Conservation (phyloP, 305 asterid genomes). For the Fraxinus ornus region DNA sequence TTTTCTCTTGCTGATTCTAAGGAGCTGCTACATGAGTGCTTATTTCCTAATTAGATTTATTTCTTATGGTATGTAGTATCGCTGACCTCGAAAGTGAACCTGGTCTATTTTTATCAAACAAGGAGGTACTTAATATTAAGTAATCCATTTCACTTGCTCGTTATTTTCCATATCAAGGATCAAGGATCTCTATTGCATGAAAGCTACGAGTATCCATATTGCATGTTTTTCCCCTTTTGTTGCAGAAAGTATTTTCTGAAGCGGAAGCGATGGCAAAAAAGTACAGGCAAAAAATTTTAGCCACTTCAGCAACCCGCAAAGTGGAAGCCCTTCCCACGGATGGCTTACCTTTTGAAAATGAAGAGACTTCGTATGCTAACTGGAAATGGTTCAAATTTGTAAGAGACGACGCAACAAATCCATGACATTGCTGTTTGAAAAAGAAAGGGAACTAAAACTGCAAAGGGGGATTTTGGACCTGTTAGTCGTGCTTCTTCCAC, state of each 20-base stretch:
- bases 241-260: conserved; percentile 79
- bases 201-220: background rate
- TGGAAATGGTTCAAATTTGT: conserved; percentile 90
- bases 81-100: conserved; percentile 91
- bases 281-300: conserved; percentile 52
- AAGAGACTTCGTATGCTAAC: conserved; percentile 65
- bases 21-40: conserved; percentile 4
- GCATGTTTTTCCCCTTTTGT: conserved; percentile 11
- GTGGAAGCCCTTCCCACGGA: conserved; percentile 47
- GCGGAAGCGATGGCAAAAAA: conserved; percentile 82
- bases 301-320: conserved; percentile 39
- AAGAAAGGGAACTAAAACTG: background rate
- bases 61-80: conserved; percentile 50
- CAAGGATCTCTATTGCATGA: background rate
- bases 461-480: background rate
- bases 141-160: background rate
- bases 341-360: conserved; percentile 66
- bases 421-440: conserved; percentile 18
- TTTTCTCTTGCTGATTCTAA: background rate
- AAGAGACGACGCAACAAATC: conserved; percentile 28
- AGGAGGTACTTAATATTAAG: conserved; percentile 52
- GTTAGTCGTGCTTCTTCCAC: conserved; percentile 8
- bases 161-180: background rate
- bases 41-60: conserved; percentile 11
- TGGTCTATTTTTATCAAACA: conserved; percentile 70